Evolutionary conservation across 2,329 filamentous ascomycete genomes (phyloP), one percentile per base, ranked within the genome.

Genomic region (Stagonosporopsis tanaceti): DNA sequence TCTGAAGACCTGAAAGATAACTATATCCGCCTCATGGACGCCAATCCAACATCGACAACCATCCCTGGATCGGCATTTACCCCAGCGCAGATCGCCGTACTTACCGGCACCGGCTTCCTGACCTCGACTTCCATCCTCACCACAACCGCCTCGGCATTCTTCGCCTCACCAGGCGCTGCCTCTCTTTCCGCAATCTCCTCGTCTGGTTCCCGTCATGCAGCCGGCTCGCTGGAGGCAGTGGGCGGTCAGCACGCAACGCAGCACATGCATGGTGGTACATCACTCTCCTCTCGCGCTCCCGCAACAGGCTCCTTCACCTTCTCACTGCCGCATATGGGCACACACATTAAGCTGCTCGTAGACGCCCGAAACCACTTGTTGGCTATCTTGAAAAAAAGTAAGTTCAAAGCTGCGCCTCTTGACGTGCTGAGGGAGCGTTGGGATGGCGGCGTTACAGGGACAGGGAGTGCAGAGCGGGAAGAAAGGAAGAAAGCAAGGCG

Each of bases 91-190:
- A 77, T 84, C 22, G 82, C 87, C 42, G 79, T 82, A 48, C 80
- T 93, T 0, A 84, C 91, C 56, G 78, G 82, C 40, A 83, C 84
- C 0, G 90, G 91, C 2, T 91, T 92, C 66, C 75, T 93, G 1
- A 91, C 89, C 2, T 69, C 66, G 4, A 48, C 50, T 4, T 78
- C 73, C 57, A 73, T 77, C 66, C 74, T 63, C 60, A 74, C 58
- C 68, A 75, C 65, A 54, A 78, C 69, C 53, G 48, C 50, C 12
- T 67, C 68, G 1, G 76, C 79, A 47, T 65, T 76, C 22, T 81
- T 81, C 52, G 79, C 77, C 14, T 74, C 74, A 2, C 77, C 79
- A 1, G 75, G 76, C 9, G 69, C 77, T 9, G 75, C 75, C 6
- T 75, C 76, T 3, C 77, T 88, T 35, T 82, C 84, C 24, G 87